Evolutionary conservation across 208 protist genomes (phyloP).

Genomic region (Trypanosoma rangeli): DNA sequence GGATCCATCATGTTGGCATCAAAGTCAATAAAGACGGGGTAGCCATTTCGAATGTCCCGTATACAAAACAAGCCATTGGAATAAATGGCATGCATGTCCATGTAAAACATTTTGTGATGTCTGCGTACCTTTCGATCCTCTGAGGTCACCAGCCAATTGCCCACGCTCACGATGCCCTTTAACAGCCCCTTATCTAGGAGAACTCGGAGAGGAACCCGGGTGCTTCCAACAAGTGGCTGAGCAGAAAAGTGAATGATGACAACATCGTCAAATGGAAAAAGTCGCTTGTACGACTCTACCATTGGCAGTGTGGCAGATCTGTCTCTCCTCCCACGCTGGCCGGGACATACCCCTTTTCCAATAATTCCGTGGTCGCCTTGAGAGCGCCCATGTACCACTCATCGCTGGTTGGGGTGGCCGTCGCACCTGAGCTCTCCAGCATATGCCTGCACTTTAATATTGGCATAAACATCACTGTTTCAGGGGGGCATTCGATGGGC

Average conservation of each 20-base stretch:
- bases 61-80: slow-evolving; percentile 83
- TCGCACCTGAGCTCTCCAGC: slow-evolving; percentile 25
- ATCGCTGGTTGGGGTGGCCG: slow-evolving; percentile 30
- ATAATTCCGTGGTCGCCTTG: slow-evolving; percentile 60
- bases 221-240: slow-evolving; percentile 32
- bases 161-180: slow-evolving; percentile 80
- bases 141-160: slow-evolving; percentile 67
- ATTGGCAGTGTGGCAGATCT: slow-evolving; percentile 68
- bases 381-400: slow-evolving; percentile 67
- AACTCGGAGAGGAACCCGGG: slow-evolving; percentile 52
- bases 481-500: slow-evolving; percentile 75
- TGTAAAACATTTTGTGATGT: slow-evolving; percentile 81
- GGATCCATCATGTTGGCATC: slow-evolving; percentile 79
- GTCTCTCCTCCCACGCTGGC: slow-evolving; percentile 70
- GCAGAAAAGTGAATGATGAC: slow-evolving; percentile 81
- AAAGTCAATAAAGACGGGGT: slow-evolving; percentile 81
- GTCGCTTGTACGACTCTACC: slow-evolving; percentile 80
- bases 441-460: slow-evolving; percentile 72
- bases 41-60: slow-evolving; percentile 86
- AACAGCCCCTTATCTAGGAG: slow-evolving; percentile 69
- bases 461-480: slow-evolving; percentile 76
- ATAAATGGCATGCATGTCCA: slow-evolving; percentile 89
- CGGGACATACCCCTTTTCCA: slow-evolving; percentile 84
- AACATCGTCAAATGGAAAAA: slow-evolving; percentile 72
- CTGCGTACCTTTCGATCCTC: slow-evolving; percentile 73